Evolutionary conservation across 2,329 filamentous ascomycete genomes (phyloP), one percentile per base, ranked within the genome.

Genomic region (Ampelomyces quisqualis): DNA sequence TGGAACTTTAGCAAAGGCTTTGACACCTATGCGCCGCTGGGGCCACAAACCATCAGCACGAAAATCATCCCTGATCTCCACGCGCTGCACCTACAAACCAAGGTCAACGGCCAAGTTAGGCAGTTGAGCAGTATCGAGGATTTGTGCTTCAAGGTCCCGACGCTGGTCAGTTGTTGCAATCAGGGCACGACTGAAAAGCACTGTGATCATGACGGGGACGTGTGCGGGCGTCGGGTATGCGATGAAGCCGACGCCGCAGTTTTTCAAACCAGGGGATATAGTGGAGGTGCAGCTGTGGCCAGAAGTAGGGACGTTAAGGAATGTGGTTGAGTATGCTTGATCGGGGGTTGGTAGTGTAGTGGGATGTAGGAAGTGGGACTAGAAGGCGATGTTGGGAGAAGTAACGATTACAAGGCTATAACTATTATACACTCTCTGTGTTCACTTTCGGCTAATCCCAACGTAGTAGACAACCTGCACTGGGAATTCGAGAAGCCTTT

Each of bases 1-100:
- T 81, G 76, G 74, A 71, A 73, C 0, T 81, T 80, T 47, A 73
- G 69, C 11, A 81, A 81, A 49, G 75, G 77, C 0, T 81, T 81
- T 38, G 77, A 82, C 47, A 77, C 71, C 0, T 81, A 70, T 47
- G 75, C 75, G 0, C 79, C 78, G 0, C 40, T 81, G 0, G 78
- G 78, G 0, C 78, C 78, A 0, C 66, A 64, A 24, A 59, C 81
- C 1, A 74, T 81, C 0, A 62, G 64, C 1, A 59, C 65, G 0
- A 58, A 59, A 1, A 40, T 77, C 0, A 55, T 81, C 0, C 55
- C 62, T 0, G 72, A 77, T 36, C 75, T 76, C 1, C 58, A 54
- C 1, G 51, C 58, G 11, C 60, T 81, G 29, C 55, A 62, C 0
- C 51, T 81, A 6, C 58, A 56, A 41, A 79, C 75, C 0, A 70